Base-by-base conservation (phyloP, 2,329 filamentous ascomycete genomes). In the Neopestalotiopsis rosae region DNA sequence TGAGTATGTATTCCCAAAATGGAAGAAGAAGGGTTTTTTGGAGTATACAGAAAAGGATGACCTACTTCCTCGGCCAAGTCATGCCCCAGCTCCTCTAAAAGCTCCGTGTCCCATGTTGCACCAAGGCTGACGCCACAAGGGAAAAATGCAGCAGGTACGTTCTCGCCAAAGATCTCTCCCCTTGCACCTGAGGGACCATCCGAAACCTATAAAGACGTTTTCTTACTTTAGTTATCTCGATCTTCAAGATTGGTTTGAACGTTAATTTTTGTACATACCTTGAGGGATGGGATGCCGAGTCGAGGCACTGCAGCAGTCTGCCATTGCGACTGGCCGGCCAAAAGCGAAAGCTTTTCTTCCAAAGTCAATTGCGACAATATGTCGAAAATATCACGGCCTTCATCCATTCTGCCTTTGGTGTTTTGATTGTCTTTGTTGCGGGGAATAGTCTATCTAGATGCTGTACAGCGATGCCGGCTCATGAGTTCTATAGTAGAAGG, bases 151-250 rank as follows among this genome's bases (percentile, higher is more conserved):
- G 88, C 86, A 24, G 82, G 83, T 32, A 85, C 80, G 66, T 90
- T 88, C 72, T 89, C 88, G 79, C 92, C 92, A 82, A 91, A 92
- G 72, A 87, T 88, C 56, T 87, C 89, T 66, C 90, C 91, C 72
- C 91, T 84, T 38, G 91, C 87, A 66, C 91, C 91, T 76, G 92
- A 92, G 45, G 91, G 91, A 0, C 91, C 91, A 73, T 93, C 91
- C 49, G 89, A 87, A 61, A 90, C 84, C 65, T 90, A 87, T 45
- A 92, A 82, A 40, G 7, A 32, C 7, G 28, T 32, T 17, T 10
- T 12, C 14, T 40, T 28, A 34, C 1, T 32, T 62, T 20, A n/a
- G 10, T 62, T 12, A n/a, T 5, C n/a, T n/a, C 1, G 0, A 28
- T 32, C 2, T 13, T n/a, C 13, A 30, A 10, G 13, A 17, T 7